Evolutionary conservation across 495 filamentous ascomycete genomes (phyloP), one percentile per base, ranked within the genome.

Genomic region (Sabuloglossum arenarium): DNA sequence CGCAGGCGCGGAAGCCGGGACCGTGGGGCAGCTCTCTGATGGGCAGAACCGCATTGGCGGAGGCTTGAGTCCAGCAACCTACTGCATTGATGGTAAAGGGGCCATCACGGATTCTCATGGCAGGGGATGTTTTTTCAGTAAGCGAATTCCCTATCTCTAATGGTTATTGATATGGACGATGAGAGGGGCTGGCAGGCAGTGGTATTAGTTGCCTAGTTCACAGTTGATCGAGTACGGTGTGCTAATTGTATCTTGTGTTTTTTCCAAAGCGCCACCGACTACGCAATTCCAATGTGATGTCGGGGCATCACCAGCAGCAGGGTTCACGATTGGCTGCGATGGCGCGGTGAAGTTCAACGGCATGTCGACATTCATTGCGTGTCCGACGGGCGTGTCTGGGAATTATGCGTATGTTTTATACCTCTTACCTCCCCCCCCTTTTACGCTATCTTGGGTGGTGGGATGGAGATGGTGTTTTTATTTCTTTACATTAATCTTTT

Each of bases 231-330:
- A n/a, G n/a, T n/a, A n/a, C n/a, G n/a, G n/a, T n/a, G n/a, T n/a
- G n/a, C 25, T 56, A 9, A n/a, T 5, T 21, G 23, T 54, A 2
- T 51, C 31, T 46, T 28, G 21, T 21, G 46, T 61, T 56, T 42
- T 19, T 43, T 59, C 63, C 32, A 59, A 61, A 32, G 54, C 65
- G 54, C 53, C 55, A 47, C 65, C 62, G 30, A 55, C 50, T 30
- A 59, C 59, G 43, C 78, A 85, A 59, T 76, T 77, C 49, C 81
- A 85, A 63, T 86, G 82, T 64, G 80, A 84, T 57, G 57, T n/a
- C 65, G 24, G 78, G 76, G 58, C 70, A 69, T 21, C 57, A 50
- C 3, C 68, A 71, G 19, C 67, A 66, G 45, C 57, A 14, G 68
- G 66, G 50, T 70, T 70, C 61, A 54, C 58, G 9, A 57, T 67